Base-by-base conservation (phyloP, 2,329 filamentous ascomycete species). In the Orbilia quercus region DNA sequence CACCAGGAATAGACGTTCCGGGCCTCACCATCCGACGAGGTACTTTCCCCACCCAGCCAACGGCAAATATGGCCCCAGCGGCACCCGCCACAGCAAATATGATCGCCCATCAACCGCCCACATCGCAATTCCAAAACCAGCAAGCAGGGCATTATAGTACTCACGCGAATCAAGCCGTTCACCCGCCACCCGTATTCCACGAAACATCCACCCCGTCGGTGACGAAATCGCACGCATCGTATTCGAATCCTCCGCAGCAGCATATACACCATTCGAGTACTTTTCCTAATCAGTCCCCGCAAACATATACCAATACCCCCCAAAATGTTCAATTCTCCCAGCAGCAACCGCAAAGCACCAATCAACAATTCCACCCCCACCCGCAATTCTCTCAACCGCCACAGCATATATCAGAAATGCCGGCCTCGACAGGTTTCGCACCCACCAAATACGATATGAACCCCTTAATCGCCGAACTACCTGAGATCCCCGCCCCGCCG, bases 381-480 rank as follows among this genome's bases (percentile, higher is more conserved):
- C 59, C 22, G n/a, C n/a, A n/a, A 12, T 22, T 57, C 7, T 16
- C 48, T 14, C 51, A 47, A 4, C 53, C 51, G 1, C 59, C 48
- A 25, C 14, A 48, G 1, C 64, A 63, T 16, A 53, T 64, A 7
- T 47, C 55, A 38, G 67, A 72, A 50, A 54, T 72, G 54, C 54
- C 67, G 11, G 67, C 44, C 4, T 72, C 67, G 0, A 72, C 67
- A 1, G 67, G 67, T 6, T 72, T 55, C 28, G 51, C 59, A 7
- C 16, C 28, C 22, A 6, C 16, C 3, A 31, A 7, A 7, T 72
- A 65, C 25, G 60, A 72, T 60, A 72, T 60, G 53, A 48, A 72
- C 23, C 67, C 67, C 2, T 14, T 72, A 53, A 65, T 72, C 14
- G 59, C 67, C 25, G 67, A 72, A 31, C 40, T 72, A 31, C 67